Evolutionary conservation across 1,284 basidiomycete genomes (phyloP).

Genomic region (Pholiota adiposa): DNA sequence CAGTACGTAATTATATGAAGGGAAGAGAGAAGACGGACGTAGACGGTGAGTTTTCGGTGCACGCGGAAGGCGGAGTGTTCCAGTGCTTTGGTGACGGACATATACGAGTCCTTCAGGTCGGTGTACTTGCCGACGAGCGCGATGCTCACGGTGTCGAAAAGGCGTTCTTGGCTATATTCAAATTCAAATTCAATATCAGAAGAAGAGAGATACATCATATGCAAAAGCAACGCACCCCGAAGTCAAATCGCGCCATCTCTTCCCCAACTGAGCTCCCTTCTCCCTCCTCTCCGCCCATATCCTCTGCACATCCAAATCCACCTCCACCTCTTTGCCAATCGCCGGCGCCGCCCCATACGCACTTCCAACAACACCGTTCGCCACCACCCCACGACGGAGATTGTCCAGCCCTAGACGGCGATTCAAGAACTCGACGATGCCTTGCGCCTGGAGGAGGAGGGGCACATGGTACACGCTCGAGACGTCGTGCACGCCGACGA

Average conservation of each 20-base stretch:
- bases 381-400: constrained; percentile 52
- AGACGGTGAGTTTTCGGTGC: constrained; percentile 80
- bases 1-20: background rate
- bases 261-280: constrained; percentile 69
- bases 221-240: constrained; percentile 52
- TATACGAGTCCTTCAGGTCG: constrained; percentile 96
- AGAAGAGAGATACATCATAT: background rate
- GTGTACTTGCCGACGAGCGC: constrained; percentile 99
- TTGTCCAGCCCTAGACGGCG: constrained; percentile 79
- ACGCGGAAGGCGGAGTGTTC: constrained; percentile 97
- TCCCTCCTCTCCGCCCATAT: constrained; percentile 48
- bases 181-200: background rate
- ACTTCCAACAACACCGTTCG: constrained; percentile 16
- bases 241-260: constrained; percentile 87
- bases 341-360: too few relatives aligned
- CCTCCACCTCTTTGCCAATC: too few relatives aligned
- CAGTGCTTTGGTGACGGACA: constrained; percentile 96
- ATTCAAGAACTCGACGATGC: constrained; percentile 85
- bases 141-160: constrained; percentile 91
- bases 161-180: constrained; percentile 76
- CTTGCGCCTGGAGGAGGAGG: constrained; percentile 90
- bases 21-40: constrained; percentile 50
- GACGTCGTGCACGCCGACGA: constrained; percentile 96
- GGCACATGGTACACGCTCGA: constrained; percentile 98
- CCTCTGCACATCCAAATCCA: constrained; percentile 15